Base-by-base conservation (phyloP, 768 basidiomycete genomes). In the Hydnomerulius pinastri region DNA sequence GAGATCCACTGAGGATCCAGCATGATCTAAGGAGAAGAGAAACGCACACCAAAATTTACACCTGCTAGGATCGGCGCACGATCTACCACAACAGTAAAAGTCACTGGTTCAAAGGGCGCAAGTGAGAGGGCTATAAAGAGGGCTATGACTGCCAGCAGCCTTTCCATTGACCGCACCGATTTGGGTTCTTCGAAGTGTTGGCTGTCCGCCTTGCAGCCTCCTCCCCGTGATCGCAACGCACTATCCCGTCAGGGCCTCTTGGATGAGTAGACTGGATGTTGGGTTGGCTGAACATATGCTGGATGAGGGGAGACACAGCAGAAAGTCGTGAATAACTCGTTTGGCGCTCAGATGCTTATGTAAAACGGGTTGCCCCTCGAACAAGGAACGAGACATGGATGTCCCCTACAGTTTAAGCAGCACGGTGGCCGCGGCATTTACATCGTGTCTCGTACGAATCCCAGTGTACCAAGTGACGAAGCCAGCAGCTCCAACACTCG, bases 401-500 rank as follows among this genome's bases (percentile, higher is more conserved):
- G 27, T n/a, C n/a, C n/a, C n/a, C n/a, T n/a, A n/a, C n/a, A n/a
- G n/a, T n/a, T n/a, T n/a, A n/a, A n/a, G n/a, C n/a, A n/a, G n/a
- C n/a, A 48, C 25, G 45, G 28, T 12, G 27, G 27, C n/a, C 17
- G 25, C 38, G 46, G 28, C 9, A 25, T 20, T 49, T 57, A 90
- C 58, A 83, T 65, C 4, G 77, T 77, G 64, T 87, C 86, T 64
- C 86, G 76, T 41, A 92, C 83, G 62, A 92, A 93, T 23, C 81
- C 77, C 40, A 93, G 65, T 24, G 84, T 89, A 35, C 90, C 90
- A 50, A 91, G 65, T 3, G 86, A 88, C 4, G 84, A 82, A 17
- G 86, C 75, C 46, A 91, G 78, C 41, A 91, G 74, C 64, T 88
- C 87, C 45, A 90, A 64, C 53, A 99, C 73, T 40, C 92, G 76